These are phyloP conservation scores for Amesomyces nigricolor DNA, from an alignment of 2,329 filamentous ascomycete genomes.

Conservation along the genomic window DNA sequence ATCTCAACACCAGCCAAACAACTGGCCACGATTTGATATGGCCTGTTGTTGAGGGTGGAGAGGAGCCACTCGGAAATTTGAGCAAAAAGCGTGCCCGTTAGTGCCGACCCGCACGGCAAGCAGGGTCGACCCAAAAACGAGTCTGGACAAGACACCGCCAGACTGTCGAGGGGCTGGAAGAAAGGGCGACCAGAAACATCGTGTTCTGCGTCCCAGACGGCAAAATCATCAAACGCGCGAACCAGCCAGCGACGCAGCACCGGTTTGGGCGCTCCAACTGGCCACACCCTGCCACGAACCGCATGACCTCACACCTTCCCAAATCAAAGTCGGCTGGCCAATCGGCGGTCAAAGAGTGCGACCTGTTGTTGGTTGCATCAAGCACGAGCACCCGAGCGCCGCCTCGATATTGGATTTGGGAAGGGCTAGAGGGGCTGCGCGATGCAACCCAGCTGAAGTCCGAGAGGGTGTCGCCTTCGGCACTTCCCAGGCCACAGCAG, in stretches of 20 bases:
- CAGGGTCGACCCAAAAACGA: background rate
- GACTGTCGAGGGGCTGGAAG: no score
- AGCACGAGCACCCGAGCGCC: no score
- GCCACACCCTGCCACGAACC: background rate
- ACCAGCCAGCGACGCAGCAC: background rate
- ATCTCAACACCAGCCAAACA: background rate
- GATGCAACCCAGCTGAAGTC: no score
- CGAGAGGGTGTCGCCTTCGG: no score
- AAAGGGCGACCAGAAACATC: no score
- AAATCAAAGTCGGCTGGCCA: constrained; percentile 9
- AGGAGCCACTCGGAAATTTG: constrained; percentile 20
- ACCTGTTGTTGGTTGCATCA: background rate
- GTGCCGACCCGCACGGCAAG: background rate
- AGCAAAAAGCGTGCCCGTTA: background rate
- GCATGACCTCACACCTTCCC: background rate
- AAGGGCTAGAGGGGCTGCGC: no score
- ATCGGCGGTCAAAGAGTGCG: background rate
- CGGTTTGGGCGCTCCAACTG: background rate
- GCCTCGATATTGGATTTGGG: no score
- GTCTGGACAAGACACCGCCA: no score
- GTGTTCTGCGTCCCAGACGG: background rate
- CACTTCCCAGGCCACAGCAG: no score
- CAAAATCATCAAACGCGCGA: background rate
- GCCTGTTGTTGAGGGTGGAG: constrained; percentile 6
- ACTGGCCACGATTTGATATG: constrained; percentile 1